phyloP scores from a whole-genome alignment of 1,284 basidiomycete genomes.

The Veloboletus limbatus region DNA sequence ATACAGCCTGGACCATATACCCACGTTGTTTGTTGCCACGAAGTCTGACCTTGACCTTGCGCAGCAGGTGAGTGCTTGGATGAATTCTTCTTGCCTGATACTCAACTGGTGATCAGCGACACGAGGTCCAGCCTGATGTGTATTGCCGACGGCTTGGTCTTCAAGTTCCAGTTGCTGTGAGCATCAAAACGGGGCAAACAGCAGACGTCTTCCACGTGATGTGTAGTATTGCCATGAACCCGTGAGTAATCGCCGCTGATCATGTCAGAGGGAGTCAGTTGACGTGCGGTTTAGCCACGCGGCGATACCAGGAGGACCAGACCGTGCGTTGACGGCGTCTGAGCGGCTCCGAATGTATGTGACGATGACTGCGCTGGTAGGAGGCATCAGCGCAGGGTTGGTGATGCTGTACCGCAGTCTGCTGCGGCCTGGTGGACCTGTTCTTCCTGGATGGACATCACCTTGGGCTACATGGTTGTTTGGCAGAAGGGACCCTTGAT shows the following conservation, averaged over 20 bases:
- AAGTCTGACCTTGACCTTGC: constrained; percentile 98
- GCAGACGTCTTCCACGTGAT: constrained; percentile 91
- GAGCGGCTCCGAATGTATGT: constrained; percentile 67
- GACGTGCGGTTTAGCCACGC: constrained; percentile 44
- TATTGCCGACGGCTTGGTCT: constrained; percentile 86
- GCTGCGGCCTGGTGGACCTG: constrained; percentile 53
- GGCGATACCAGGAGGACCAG: constrained; percentile 75
- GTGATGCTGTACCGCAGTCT: constrained; percentile 68
- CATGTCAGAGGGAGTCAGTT: constrained; percentile 18
- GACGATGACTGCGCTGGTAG: constrained; percentile 64
- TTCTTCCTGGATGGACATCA: constrained; percentile 50
- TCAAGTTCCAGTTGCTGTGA: constrained; percentile 88
- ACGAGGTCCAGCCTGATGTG: constrained; percentile 97
- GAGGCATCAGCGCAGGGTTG: constrained; percentile 66
- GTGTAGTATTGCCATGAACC: constrained; percentile 80
- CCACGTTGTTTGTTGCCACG: constrained; percentile 96
- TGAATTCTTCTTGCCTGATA: constrained; percentile 4
- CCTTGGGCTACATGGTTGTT: constrained; percentile 62
- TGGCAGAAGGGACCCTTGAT: constrained; percentile 45
- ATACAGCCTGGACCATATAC: constrained; percentile 92
- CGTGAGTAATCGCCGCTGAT: constrained; percentile 51
- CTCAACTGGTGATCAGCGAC: constrained; percentile 54
- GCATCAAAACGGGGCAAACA: constrained; percentile 78
- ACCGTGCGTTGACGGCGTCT: constrained; percentile 67
- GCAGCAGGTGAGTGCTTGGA: constrained; percentile 62